These are phyloP conservation scores for Celoporthe dispersa DNA, from an alignment of 2,329 filamentous ascomycete species.

Conservation along the genomic window DNA sequence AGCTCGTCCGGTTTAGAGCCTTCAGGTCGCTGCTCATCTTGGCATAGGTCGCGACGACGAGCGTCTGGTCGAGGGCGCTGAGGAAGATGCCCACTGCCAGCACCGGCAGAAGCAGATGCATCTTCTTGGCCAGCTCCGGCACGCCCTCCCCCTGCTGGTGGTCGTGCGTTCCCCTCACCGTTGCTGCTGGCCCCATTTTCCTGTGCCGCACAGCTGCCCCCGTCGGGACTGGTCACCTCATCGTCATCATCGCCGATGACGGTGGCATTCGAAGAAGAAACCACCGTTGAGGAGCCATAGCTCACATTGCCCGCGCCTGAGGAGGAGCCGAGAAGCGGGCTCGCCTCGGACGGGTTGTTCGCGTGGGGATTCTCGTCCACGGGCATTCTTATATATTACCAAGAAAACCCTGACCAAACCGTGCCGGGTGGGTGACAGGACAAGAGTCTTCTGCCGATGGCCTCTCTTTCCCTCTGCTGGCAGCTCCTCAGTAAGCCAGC, in stretches of 20 bases:
- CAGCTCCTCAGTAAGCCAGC: background rate
- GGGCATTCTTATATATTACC: constrained; percentile 13
- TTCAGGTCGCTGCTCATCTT: constrained; percentile 77
- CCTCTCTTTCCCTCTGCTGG: background rate
- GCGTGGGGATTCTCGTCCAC: constrained; percentile 3
- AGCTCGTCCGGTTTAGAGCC: constrained; percentile 74
- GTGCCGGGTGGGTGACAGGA: background rate
- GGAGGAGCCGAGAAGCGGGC: constrained; percentile 20
- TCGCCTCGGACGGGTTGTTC: constrained; percentile 16
- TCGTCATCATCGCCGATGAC: background rate
- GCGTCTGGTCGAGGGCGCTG: constrained; percentile 75
- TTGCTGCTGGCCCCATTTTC: background rate
- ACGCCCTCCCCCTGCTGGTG: constrained; percentile 30
- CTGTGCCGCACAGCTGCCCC: background rate
- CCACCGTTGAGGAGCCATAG: constrained; percentile 5
- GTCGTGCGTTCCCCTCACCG: background rate
- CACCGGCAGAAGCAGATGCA: constrained; percentile 44
- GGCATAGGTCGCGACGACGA: constrained; percentile 78
- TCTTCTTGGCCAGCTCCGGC: constrained; percentile 40
- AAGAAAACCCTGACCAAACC: background rate
- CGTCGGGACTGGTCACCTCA: background rate
- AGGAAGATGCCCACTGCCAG: constrained; percentile 60
- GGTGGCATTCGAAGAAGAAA: constrained; percentile 6
- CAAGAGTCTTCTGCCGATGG: background rate
- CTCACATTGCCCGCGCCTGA: background rate